Evolutionary conservation across 176 grass and related monocot species (phyloP).

Genomic region (Musa itinerans): DNA sequence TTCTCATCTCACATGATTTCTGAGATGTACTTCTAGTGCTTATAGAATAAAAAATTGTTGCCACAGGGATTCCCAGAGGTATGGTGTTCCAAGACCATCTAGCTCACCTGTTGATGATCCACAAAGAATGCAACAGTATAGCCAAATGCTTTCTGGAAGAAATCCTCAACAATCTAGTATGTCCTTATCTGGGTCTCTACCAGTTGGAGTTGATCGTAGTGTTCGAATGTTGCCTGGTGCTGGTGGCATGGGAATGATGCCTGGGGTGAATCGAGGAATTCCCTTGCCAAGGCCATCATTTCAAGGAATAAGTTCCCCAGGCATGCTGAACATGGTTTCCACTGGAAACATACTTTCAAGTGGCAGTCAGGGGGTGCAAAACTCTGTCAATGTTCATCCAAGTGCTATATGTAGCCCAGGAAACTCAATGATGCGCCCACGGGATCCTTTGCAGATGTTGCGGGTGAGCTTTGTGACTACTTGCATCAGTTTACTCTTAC

Average conservation of each 20-base stretch:
- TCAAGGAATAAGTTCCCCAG: constrained; percentile 47
- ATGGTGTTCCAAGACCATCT: constrained; percentile 47
- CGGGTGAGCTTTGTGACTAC: constrained; percentile 42
- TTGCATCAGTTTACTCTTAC: constrained; percentile 13
- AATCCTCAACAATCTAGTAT: constrained; percentile 60
- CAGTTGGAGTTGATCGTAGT: constrained; percentile 59
- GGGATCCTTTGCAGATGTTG: constrained; percentile 61
- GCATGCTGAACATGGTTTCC: constrained; percentile 65
- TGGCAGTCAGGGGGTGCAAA: constrained; percentile 63
- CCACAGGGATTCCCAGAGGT: constrained; percentile 61
- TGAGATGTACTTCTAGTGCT: background rate
- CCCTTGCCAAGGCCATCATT: constrained; percentile 52
- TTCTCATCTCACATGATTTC: too few relatives aligned
- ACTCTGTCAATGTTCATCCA: constrained; percentile 44
- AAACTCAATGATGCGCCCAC: constrained; percentile 58
- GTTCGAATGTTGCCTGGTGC: constrained; percentile 49
- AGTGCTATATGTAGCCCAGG: constrained; percentile 38
- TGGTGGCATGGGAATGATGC: constrained; percentile 65
- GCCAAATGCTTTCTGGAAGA: constrained; percentile 68
- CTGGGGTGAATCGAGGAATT: constrained; percentile 46
- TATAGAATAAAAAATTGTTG: constrained; percentile 16
- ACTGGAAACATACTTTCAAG: constrained; percentile 62
- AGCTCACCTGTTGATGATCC: constrained; percentile 49
- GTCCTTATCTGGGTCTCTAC: constrained; percentile 46
- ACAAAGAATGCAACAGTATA: constrained; percentile 65